Percentiles rank a stretch among this genome's conserved stretches.
Conservation (phyloP, 2,329 filamentous ascomycete species). For the Colletotrichum kahawae region DNA sequence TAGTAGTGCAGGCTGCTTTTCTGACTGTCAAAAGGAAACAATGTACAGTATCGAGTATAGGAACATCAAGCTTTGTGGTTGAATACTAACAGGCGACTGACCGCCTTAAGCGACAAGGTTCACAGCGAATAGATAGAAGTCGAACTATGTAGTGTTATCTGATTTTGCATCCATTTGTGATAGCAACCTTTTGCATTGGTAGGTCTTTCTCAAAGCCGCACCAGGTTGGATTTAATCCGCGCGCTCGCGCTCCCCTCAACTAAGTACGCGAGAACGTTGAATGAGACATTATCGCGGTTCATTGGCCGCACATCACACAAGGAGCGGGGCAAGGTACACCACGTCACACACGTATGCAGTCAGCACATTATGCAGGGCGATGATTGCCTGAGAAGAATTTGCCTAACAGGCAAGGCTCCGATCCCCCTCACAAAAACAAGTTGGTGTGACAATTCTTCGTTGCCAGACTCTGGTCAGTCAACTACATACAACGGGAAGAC, state of each 20-base stretch:
- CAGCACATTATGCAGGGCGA: not conserved
- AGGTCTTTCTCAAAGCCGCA: not conserved
- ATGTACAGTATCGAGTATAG: not conserved
- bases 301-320: not conserved
- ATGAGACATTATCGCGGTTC: not conserved
- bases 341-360: not conserved
- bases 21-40: not conserved
- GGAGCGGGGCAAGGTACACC: not conserved
- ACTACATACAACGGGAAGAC: not conserved
- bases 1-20: fast-evolving
- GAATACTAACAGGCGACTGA: not conserved
- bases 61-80: not conserved
- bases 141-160: not conserved
- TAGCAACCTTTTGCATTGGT: fast-evolving
- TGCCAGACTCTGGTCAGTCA: not conserved
- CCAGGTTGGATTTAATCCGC: no score
- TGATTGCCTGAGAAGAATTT: not conserved
- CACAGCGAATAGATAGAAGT: not conserved
- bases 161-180: not conserved
- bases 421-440: not conserved
- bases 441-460: not conserved
- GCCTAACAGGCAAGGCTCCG: not conserved
- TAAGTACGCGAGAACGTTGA: not conserved
- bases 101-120: not conserved
- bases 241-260: not conserved